Base-by-base conservation (phyloP, 2,329 filamentous ascomycete genomes). In the Reticulascus tulasneorum region DNA sequence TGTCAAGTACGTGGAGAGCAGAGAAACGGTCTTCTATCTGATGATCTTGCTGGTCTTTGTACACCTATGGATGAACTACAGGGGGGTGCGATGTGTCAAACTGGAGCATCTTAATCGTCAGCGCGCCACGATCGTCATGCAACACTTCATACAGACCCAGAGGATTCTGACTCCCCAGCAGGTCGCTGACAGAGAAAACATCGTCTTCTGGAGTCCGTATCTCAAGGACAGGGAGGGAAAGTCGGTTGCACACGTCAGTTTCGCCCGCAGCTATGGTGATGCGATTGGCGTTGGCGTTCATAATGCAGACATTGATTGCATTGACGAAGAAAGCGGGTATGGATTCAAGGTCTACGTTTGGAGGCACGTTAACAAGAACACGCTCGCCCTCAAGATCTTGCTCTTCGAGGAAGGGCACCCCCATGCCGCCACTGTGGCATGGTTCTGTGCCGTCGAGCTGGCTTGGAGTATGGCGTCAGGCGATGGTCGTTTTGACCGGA, bases 81-180 rank as follows among this genome's bases (percentile, higher is more conserved):
- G 79, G 22, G 93, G 89, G 26, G 91, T 98, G 6, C 75, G 83
- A 44, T 75, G 84, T 31, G 90, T 98, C 12, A 81, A 79, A 55
- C 87, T 97, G 82, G 76, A 77, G 24, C 86, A 79, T 7, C 69
- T 97, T 23, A 97, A 95, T 62, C 75, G 87, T 16, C 90, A 97
- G 59, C 77, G 93, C 23, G 86, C 89, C 2, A 86, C 83, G 30
- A 79, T 96, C 15, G 69, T 94, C 2, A 82, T 90, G 49, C 73
- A 77, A 25, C 66, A 71, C 44, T 75, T 75, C 35, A 56, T 83
- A 47, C 68, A 57, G 34, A 62, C 45, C 12, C 66, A 67, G 17
- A 59, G 53, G 9, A 61, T 86, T 3, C 68, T 86, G 4, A 71
- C 71, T 0, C 89, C 88, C 0, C 61, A 67, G 7, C 67, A 89